Evolutionary conservation across 257 asterid species (phyloP).

Genomic region (Lavandula angustifolia): DNA sequence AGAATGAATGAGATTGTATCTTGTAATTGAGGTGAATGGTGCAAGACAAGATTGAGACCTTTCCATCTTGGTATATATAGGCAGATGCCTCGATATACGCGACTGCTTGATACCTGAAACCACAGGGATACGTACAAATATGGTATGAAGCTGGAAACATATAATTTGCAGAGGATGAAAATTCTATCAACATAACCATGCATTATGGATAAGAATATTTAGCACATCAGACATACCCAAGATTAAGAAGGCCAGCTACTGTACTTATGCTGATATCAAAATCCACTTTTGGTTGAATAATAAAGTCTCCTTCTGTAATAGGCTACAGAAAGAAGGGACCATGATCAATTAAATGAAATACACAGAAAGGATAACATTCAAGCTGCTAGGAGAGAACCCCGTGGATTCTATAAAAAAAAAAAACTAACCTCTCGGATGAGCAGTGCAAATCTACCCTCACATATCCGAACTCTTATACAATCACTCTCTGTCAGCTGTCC

Average conservation of each 20-base stretch:
- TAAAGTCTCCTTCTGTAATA: conserved; percentile 87
- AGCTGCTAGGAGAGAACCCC: conserved; percentile 15
- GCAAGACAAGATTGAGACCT: conserved; percentile 53
- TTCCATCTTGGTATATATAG: conserved; percentile 96
- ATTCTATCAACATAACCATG: conserved; percentile 3
- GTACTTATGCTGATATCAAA: conserved; percentile 99
- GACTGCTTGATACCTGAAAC: conserved; percentile 91
- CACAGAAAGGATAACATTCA: conserved; percentile 19
- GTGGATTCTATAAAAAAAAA: conserved; percentile 15
- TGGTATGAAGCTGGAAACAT: conserved; percentile 13
- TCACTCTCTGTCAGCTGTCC: conserved; percentile 89
- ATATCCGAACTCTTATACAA: conserved; percentile 90
- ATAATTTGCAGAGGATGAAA: neutral
- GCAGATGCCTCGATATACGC: conserved; percentile 95
- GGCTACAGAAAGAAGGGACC: conserved; percentile 55
- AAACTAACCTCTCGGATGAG: conserved; percentile 88
- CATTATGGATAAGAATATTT: conserved; percentile 16
- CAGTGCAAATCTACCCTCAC: conserved; percentile 96
- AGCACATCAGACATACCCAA: conserved; percentile 67
- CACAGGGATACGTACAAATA: conserved; percentile 24
- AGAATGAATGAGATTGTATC: neutral
- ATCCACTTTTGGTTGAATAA: conserved; percentile 99
- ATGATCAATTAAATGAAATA: neutral
- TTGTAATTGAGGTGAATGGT: neutral
- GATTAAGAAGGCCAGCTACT: conserved; percentile 95